A percentile compares a stretch with the other conserved stretches of the same genome.
Conservation (phyloP, 306 rosid genomes). For the Boehmeria nivea region DNA sequence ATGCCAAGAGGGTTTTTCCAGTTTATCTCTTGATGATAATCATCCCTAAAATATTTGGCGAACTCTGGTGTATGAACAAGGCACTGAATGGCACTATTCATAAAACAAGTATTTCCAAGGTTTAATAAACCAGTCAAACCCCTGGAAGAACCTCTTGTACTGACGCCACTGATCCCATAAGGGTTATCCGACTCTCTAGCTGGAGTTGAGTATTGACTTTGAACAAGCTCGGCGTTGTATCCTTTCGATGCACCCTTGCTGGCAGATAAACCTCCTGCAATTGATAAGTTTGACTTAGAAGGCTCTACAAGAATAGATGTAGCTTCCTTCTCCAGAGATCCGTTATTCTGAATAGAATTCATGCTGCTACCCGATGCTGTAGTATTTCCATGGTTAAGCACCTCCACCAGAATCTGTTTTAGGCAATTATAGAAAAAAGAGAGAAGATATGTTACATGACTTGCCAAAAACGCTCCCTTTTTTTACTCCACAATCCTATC, state of each 20-base stretch:
- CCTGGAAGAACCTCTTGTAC: constrained; percentile 82
- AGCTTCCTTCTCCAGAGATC: constrained; percentile 64
- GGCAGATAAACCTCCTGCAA: constrained; percentile 81
- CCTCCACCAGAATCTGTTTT: constrained; percentile 90
- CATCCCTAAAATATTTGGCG: constrained; percentile 85
- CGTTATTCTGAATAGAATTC: constrained; percentile 67
- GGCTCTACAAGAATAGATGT: constrained; percentile 73
- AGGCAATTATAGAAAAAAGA: constrained; percentile 27
- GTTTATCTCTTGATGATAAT: constrained; percentile 93
- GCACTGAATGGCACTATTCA: constrained; percentile 97
- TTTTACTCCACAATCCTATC: too few relatives aligned
- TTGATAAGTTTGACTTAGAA: constrained; percentile 64
- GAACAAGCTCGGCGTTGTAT: constrained; percentile 46
- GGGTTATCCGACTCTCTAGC: constrained; percentile 66
- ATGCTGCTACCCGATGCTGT: constrained; percentile 28
- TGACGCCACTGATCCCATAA: constrained; percentile 58
- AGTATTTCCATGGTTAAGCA: constrained; percentile 54
- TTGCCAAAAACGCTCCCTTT: too few relatives aligned
- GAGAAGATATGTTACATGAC: constrained; percentile 14
- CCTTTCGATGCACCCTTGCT: constrained; percentile 67
- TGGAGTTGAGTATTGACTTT: constrained; percentile 46
- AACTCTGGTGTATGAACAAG: constrained; percentile 98
- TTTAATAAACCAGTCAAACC: constrained; percentile 92
- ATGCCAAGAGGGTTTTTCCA: constrained; percentile 92
- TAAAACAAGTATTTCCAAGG: constrained; percentile 98